Percentiles rank a stretch among this genome's conserved stretches.
These are phyloP conservation scores for Podaxis sp. DNA, from an alignment of 768 basidiomycete genomes.

Conservation along the genomic window DNA sequence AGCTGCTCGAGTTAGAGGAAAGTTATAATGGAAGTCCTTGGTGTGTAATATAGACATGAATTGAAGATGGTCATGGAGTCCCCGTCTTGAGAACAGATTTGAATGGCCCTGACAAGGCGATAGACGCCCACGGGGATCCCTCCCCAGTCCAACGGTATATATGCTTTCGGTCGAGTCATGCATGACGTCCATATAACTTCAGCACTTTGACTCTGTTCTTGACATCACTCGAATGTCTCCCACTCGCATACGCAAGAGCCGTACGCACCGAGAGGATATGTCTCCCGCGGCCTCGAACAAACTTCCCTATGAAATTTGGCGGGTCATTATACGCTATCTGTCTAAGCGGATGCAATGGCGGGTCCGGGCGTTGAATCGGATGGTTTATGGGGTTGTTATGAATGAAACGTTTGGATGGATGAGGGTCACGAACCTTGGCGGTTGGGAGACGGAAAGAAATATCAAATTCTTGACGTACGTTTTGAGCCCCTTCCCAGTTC, in stretches of 20 bases:
- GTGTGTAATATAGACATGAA: too few relatives aligned
- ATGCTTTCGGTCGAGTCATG: neutral
- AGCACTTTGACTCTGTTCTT: neutral
- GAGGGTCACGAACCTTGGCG: neutral
- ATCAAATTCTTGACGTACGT: neutral
- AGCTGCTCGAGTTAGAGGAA: slow-evolving; percentile 78
- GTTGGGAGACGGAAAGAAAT: neutral
- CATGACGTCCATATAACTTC: neutral
- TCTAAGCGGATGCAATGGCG: neutral
- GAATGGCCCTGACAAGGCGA: neutral
- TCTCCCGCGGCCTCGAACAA: neutral
- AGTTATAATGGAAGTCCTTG: neutral
- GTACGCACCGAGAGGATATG: neutral
- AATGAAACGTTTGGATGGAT: neutral
- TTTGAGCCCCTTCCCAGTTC: neutral
- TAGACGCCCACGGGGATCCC: neutral
- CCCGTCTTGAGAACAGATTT: neutral
- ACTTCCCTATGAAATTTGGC: slow-evolving; percentile 2
- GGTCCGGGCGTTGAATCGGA: neutral
- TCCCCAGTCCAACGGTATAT: neutral
- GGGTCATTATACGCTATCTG: neutral
- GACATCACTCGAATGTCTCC: neutral
- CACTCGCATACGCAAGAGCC: neutral
- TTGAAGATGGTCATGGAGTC: too few relatives aligned
- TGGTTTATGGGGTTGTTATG: neutral